Evolutionary conservation across 345 rosid species (phyloP).

Genomic region (Toxicodendron radicans): DNA sequence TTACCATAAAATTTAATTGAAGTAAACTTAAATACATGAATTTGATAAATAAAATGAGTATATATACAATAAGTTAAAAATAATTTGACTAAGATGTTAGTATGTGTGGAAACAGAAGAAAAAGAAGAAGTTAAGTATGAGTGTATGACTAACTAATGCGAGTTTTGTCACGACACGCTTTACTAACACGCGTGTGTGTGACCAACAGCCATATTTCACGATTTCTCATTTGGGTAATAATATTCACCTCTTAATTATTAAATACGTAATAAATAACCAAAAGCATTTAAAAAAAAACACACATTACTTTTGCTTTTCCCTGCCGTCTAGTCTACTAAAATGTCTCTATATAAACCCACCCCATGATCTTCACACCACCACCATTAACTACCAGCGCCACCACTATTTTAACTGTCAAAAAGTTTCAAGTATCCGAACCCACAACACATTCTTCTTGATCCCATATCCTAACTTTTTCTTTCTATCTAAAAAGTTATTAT

Average conservation of each 20-base stretch:
- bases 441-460: conserved; percentile 23
- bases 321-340: background rate
- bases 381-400: conserved; percentile 15
- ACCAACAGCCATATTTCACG: background rate
- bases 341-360: conserved; percentile 11
- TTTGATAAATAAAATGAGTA: no score
- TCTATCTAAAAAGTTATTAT: conserved; percentile 11
- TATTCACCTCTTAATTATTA: background rate
- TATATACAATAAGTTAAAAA: no score
- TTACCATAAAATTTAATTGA: no score
- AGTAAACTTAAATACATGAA: no score
- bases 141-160: no score
- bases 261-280: no score
- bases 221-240: no score
- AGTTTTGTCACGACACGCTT: conserved; percentile 14
- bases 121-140: no score
- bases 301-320: background rate
- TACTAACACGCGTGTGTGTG: background rate
- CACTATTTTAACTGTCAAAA: conserved; percentile 15
- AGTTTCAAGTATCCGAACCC: conserved; percentile 11
- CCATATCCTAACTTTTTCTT: background rate
- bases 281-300: background rate
- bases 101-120: no score
- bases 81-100: no score
- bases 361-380: background rate